Evolutionary conservation across 768 basidiomycete genomes (phyloP).

Genomic region (Glaciozyma antarctica): DNA sequence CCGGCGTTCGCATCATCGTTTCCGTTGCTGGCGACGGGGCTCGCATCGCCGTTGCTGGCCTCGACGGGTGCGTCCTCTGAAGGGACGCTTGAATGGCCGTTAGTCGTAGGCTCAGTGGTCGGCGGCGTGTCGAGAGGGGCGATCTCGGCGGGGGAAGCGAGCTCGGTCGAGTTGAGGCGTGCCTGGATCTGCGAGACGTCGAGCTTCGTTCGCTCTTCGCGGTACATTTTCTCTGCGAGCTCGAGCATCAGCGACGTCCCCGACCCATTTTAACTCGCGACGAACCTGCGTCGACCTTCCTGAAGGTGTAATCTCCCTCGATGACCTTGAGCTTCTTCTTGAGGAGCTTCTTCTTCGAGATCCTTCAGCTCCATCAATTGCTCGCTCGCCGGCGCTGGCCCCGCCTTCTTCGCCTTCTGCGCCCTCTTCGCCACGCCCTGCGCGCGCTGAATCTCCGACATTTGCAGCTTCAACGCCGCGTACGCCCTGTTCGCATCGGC

Average conservation of each 20-base stretch:
- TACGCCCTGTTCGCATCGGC: slow-evolving; percentile 55
- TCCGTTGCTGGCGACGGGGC: neutral
- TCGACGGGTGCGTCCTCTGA: neutral
- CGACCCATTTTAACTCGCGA: neutral
- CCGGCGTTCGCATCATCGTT: neutral
- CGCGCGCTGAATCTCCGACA: slow-evolving; percentile 45
- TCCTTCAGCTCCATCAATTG: slow-evolving; percentile 19
- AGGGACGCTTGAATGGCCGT: neutral
- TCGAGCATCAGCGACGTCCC: neutral
- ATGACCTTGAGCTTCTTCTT: slow-evolving; percentile 37
- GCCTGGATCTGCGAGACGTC: slow-evolving; percentile 39
- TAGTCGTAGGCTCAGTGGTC: neutral
- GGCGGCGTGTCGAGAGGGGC: neutral
- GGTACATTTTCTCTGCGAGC: slow-evolving; percentile 46
- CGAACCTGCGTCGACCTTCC: slow-evolving; percentile 51
- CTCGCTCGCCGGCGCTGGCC: neutral
- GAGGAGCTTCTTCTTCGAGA: slow-evolving; percentile 11
- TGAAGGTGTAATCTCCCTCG: slow-evolving; percentile 60
- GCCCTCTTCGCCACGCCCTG: slow-evolving; percentile 33
- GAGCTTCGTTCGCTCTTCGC: slow-evolving; percentile 48
- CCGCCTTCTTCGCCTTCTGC: slow-evolving; percentile 18
- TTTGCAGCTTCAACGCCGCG: slow-evolving; percentile 53
- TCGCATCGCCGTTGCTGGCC: neutral
- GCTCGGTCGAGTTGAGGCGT: slow-evolving; percentile 41
- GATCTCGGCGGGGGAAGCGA: slow-evolving; percentile 1